These are phyloP conservation scores for Colletotrichum karsti DNA, from an alignment of 2,329 filamentous ascomycete species.

Conservation along the genomic window DNA sequence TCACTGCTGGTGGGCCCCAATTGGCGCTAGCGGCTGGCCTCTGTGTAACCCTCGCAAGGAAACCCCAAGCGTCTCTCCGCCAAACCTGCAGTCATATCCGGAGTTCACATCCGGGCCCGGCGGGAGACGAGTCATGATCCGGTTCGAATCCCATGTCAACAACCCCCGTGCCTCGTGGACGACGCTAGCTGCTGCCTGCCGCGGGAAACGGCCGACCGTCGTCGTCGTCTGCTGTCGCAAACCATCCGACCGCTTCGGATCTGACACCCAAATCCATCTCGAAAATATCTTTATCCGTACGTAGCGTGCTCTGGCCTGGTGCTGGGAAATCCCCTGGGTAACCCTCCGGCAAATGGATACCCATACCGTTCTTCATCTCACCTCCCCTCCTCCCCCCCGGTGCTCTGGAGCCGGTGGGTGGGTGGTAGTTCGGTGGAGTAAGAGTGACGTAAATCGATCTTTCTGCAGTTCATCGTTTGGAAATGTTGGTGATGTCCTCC, in stretches of 20 bases:
- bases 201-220: neutral
- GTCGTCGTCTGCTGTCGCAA: neutral
- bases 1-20: neutral
- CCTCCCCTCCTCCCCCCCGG: neutral
- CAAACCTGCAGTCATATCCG: neutral
- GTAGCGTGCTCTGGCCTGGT: too few relatives aligned
- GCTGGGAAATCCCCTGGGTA: neutral
- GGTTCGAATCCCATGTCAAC: neutral
- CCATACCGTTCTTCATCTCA: neutral
- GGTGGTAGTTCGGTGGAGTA: neutral
- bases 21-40: neutral
- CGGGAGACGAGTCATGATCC: conserved; percentile 22
- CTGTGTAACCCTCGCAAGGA: neutral
- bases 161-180: neutral
- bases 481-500: neutral
- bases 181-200: neutral
- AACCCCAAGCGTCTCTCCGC: neutral
- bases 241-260: neutral
- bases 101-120: neutral
- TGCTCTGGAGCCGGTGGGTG: neutral
- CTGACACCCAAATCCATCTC: neutral
- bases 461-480: conserved; percentile 14
- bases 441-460: conserved; percentile 16
- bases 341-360: neutral
- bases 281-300: neutral